These are phyloP conservation scores for Bjerkandera adusta DNA, from an alignment of 1,284 basidiomycete genomes.

Conservation along the genomic window DNA sequence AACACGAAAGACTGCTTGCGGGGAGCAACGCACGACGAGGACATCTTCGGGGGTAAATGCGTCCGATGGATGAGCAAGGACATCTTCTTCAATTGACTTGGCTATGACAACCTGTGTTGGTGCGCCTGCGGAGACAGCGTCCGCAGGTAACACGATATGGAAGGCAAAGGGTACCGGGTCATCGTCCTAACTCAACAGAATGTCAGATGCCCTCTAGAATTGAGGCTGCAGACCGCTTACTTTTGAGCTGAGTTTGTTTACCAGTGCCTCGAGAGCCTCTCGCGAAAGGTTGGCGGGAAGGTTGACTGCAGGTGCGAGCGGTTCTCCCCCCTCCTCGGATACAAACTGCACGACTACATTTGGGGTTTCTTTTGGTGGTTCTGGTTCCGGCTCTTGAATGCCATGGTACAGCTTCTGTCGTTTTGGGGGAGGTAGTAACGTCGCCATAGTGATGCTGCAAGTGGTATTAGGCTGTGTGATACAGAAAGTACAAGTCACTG, in stretches of 20 bases:
- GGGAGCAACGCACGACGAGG: conserved; percentile 85
- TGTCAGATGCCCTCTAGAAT: neutral
- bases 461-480: no score
- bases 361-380: conserved; percentile 51
- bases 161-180: conserved; percentile 91
- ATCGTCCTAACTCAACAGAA: conserved; percentile 51
- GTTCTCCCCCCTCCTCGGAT: conserved; percentile 78
- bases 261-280: conserved; percentile 80
- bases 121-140: conserved; percentile 48
- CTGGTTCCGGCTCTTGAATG: conserved; percentile 59
- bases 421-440: conserved; percentile 82
- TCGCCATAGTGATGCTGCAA: conserved; percentile 81
- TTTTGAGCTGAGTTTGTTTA: conserved; percentile 80
- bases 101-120: conserved; percentile 78
- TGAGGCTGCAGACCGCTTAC: conserved; percentile 46
- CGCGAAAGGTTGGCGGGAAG: conserved; percentile 85
- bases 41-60: conserved; percentile 85
- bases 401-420: conserved; percentile 81
- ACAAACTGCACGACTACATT: conserved; percentile 90
- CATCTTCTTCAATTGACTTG: conserved; percentile 78
- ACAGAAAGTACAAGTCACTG: no score
- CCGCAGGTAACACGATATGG: conserved; percentile 71
- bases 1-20: conserved; percentile 95
- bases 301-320: conserved; percentile 84
- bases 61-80: conserved; percentile 68